Evolutionary conservation across 345 rosid species (phyloP).

Genomic region (Erodium maritimum): DNA sequence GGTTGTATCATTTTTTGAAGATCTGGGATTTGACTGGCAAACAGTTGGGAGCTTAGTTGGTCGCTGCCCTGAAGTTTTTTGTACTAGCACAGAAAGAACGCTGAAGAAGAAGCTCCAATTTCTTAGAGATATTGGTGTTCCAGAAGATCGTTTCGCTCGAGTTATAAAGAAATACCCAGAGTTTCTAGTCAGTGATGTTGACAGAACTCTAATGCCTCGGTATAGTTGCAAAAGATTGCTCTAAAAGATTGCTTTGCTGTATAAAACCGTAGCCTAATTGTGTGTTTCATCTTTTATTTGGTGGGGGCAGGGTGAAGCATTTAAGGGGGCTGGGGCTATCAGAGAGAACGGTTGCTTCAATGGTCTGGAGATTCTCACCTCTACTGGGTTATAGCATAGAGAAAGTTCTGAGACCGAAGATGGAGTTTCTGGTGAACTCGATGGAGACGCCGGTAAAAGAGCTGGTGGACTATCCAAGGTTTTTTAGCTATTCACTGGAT

Average conservation of each 20-base stretch:
- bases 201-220: slow-evolving; percentile 62
- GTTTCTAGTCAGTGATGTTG: slow-evolving; percentile 54
- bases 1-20: slow-evolving; percentile 62
- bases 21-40: slow-evolving; percentile 51
- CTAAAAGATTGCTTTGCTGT: neutral
- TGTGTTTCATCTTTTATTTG: slow-evolving; percentile 2
- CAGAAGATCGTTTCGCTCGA: slow-evolving; percentile 39
- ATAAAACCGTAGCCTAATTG: neutral
- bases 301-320: slow-evolving; percentile 45
- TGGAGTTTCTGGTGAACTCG: slow-evolving; percentile 47
- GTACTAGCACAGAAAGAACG: slow-evolving; percentile 46
- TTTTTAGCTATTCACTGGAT: slow-evolving; percentile 79
- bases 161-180: slow-evolving; percentile 79
- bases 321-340: slow-evolving; percentile 56
- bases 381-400: slow-evolving; percentile 74
- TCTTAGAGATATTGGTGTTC: slow-evolving; percentile 48
- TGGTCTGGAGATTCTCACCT: slow-evolving; percentile 78
- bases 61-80: slow-evolving; percentile 84
- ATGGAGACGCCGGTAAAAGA: slow-evolving; percentile 59
- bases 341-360: slow-evolving; percentile 47
- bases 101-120: slow-evolving; percentile 53
- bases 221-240: slow-evolving; percentile 10
- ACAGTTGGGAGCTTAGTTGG: slow-evolving; percentile 41
- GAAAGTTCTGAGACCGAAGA: slow-evolving; percentile 63
- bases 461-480: slow-evolving; percentile 65